phyloP scores from a whole-genome alignment of 176 grass and related monocot genomes.

The sorghum (Sorghum bicolor) region Sorghum_bicolor_NCBIv3 NC_012870.2:74124501-74125000 shows the following conservation, averaged over 20 bases:
- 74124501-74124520: too few species aligned
- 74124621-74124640: conserved; percentile 45
- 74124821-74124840: not conserved
- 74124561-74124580: not conserved
- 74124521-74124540: too few species aligned
- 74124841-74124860: not conserved
- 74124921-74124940: conserved; percentile 7
- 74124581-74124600: not conserved
- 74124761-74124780: conserved; percentile 28
- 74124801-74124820: conserved; percentile 5
- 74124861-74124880: not conserved
- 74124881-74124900: not conserved
- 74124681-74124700: conserved; percentile 32
- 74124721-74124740: conserved; percentile 74
- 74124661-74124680: not conserved
- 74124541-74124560: not conserved
- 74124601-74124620: not conserved
- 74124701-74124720: conserved; percentile 66
- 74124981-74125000: conserved; percentile 54
- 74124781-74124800: conserved; percentile 12
- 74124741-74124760: conserved; percentile 54
- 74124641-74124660: not conserved
- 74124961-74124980: not conserved
- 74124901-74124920: conserved; percentile 34
- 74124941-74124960: conserved; percentile 2